Evolutionary conservation across 176 grass and related monocot genomes (phyloP), one percentile per base, ranked within the genome.

Genomic region (Triticum turgidum): DNA sequence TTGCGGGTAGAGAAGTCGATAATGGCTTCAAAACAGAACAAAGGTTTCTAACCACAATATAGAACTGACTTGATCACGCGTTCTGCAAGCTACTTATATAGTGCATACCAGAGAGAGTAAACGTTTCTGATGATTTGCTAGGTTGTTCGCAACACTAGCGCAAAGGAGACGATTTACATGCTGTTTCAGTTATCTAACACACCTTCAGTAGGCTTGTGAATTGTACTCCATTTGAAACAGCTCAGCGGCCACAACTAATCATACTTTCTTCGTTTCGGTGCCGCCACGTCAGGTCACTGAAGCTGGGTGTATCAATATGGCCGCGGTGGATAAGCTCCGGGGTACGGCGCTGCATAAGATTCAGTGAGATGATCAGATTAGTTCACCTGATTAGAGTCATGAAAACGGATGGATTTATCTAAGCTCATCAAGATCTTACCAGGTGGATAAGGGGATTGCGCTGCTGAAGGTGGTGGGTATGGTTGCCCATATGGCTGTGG

Each of bases 301-400:
- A n/a, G 25, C 85, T 68, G 71, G 51, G 41, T 71, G 44, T 41
- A 44, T 95, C 88, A 98, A 80, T 95, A 93, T 10, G 87, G 87
- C 79, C 80, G 73, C 79, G 91, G 93, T 82, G 87, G 91, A 85
- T 92, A 93, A 54, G 65, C 71, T 90, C 91, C 87, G 0, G 79
- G 90, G 78, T 98, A 95, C 22, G 91, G 61, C 0, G 87, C 95
- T 98, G 89, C 86, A 89, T 56, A 67, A 75, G 37, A 91, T 25
- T 63, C 56, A 78, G 1, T 64, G 33, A 79, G 33, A 49, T 47
- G 7, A 76, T 61, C 14, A 24, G 4, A 80, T 89, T 39, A 85
- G 77, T 47, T 10, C 41, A 75, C 11, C 11, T 47, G 27, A 71
- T 9, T 20, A 45, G 78, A 41, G 66, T 30, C 73, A 45, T 37